phyloP scores from a whole-genome alignment of 1,284 basidiomycete species.

The Athelia sp. region DNA sequence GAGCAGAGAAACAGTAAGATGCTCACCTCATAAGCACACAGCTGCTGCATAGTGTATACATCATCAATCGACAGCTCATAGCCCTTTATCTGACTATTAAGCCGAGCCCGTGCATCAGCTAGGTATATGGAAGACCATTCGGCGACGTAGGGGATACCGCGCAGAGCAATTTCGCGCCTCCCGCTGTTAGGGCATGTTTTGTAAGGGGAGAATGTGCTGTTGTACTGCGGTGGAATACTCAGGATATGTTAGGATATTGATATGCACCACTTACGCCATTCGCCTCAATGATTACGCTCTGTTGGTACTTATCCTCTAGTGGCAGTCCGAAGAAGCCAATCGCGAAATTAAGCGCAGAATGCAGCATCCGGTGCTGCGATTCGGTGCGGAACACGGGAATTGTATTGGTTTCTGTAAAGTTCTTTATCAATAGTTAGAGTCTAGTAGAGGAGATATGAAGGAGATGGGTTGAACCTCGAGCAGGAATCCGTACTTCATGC shows the following conservation, averaged over 20 bases:
- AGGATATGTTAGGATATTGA: conserved; percentile 1
- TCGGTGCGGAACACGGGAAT: conserved; percentile 86
- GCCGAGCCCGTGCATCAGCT: conserved; percentile 55
- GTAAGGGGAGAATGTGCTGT: conserved; percentile 77
- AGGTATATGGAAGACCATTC: conserved; percentile 74
- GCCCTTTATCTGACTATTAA: conserved; percentile 57
- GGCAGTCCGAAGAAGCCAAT: conserved; percentile 87
- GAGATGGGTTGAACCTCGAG: conserved; percentile 41
- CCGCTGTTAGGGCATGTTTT: conserved; percentile 66
- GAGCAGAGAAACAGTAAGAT: too few species aligned
- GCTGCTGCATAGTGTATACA: conserved; percentile 67
- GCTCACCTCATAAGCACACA: conserved; percentile 82
- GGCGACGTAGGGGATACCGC: conserved; percentile 44
- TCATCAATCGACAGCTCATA: conserved; percentile 69
- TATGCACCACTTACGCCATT: conserved; percentile 38
- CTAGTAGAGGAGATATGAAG: not conserved
- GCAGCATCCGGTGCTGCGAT: conserved; percentile 83
- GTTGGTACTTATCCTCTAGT: conserved; percentile 70
- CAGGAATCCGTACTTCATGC: conserved; percentile 78
- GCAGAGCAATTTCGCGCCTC: conserved; percentile 49
- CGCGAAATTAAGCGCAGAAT: conserved; percentile 81
- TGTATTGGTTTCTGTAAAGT: conserved; percentile 67
- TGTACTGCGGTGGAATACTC: conserved; percentile 41
- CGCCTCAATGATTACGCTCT: conserved; percentile 76
- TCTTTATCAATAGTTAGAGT: conserved; percentile 31